Evolutionary conservation across 768 basidiomycete genomes (phyloP), one percentile per base, ranked within the genome.

Genomic region (Pleurotus giganteus): DNA sequence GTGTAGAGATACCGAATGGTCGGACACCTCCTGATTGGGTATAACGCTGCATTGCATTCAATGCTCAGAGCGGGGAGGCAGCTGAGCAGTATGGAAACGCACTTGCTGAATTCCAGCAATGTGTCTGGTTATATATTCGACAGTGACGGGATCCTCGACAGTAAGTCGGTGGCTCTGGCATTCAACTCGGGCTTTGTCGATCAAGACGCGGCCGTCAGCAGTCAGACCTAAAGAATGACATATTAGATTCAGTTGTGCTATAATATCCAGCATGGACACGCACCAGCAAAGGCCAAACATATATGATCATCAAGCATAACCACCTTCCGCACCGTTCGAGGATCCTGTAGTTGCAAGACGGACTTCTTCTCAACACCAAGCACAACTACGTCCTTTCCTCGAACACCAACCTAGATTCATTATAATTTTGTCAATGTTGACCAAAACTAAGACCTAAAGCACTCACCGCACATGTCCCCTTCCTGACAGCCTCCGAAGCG

Each of bases 91-190:
- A 34, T 24, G 32, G 15, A 15, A 9, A 47, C 79, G 31, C 53
- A 94, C 96, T 82, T 99, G 97, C 73, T 99, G 96, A 60, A 98
- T 93, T n/a, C 94, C 93, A 52, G 97, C 97, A 66, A 99, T 89
- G 72, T 97, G 90, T 67, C 96, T 85, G 26, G 97, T 97, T 65
- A 99, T 98, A 66, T 98, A 99, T 70, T 99, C 97, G 26, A 99
- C 90, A 15, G 91, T 94, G 47, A 97, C 97, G 11, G 97, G 97
- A 68, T 98, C 97, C 67, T 98, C 97, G 29, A 98, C 97, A 0
- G 94, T 98, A 56, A 98, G 74, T 17, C 97, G 87, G 75, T 99
- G 95, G 54, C 88, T 93, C 69, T 98, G 97, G 66, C 97, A 98
- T 77, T 99, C 97, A 69, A 93, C 85, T 58, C 97, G 86, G 12